Base-by-base conservation (phyloP, 257 asterid genomes). In the Leptodermis oblonga region DNA sequence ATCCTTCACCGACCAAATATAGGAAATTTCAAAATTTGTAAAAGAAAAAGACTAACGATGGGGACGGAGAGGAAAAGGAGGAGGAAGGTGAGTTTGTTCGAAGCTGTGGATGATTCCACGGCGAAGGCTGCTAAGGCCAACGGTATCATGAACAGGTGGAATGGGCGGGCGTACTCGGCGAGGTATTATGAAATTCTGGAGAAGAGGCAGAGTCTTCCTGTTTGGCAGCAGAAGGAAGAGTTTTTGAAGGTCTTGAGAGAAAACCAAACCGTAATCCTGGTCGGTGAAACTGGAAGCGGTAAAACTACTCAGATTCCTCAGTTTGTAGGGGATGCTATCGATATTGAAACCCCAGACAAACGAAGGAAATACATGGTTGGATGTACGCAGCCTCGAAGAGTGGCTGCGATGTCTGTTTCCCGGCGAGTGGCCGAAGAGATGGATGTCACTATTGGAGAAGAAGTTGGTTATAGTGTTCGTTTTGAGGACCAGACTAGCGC, bases 251-350 rank as follows among this genome's bases (percentile, higher is more conserved):
- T 62, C 18, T 88, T 94, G 46, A 85, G 63, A 63, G 72, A 79
- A 28, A 91, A 82, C 74, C 97, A 94, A 60, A 78, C 95, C 66
- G 82, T 94, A 11, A 84, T 94, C 66, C 88, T 94, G 30, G 99
- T 94, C 48, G 99, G 99, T 58, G 99, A 94, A 83, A 91, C 99
- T 22, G 99, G 97, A 43, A 91, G 97, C 77, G 97, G 99, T 46
- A 94, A 94, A 86, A 94, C 97, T 18, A 94, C 99, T 6, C 98
- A 93, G 99, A 94, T 94, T 76, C 99, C 99, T 39, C 99, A 94
- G 73, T 91, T 94, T 77, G 99, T 89, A 55, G 78, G 91, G 65
- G 98, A 94, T 30, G 86, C 99, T 25, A 62, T 89, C 64, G 95
- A 89, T 39, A 18, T 76, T 22, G 95, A 89, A 88, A 74, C 83